phyloP scores from a whole-genome alignment of 2,329 filamentous ascomycete genomes.

The Microdochium trichocladiopsis region DNA sequence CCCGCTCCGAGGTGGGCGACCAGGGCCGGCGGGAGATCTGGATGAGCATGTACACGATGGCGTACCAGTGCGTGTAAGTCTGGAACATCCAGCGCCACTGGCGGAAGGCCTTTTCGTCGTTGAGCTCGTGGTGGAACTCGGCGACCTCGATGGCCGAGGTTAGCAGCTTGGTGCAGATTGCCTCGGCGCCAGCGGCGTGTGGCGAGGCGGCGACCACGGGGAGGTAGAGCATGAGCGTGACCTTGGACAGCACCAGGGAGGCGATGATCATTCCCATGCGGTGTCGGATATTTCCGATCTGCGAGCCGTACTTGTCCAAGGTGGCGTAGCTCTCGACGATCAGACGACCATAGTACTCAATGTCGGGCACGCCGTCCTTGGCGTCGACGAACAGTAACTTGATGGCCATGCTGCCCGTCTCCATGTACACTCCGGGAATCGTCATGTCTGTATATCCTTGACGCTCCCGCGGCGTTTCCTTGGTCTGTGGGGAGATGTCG shows the following conservation, averaged over 20 bases:
- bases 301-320: constrained; percentile 20
- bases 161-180: constrained; percentile 63
- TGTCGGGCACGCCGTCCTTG: constrained; percentile 14
- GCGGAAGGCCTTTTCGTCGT: constrained; percentile 44
- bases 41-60: constrained; percentile 40
- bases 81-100: constrained; percentile 42
- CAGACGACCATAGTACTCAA: constrained; percentile 30
- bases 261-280: constrained; percentile 48
- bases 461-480: constrained; percentile 24
- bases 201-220: constrained; percentile 58
- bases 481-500: constrained; percentile 31
- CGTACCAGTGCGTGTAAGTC: constrained; percentile 45
- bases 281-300: constrained; percentile 17
- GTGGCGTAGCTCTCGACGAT: constrained; percentile 13
- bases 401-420: constrained; percentile 25
- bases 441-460: constrained; percentile 40
- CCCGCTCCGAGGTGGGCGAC: constrained; percentile 16
- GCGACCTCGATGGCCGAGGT: constrained; percentile 67
- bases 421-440: constrained; percentile 27
- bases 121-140: constrained; percentile 61
- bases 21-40: constrained; percentile 27
- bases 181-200: constrained; percentile 48
- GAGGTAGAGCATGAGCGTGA: constrained; percentile 72
- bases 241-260: constrained; percentile 68
- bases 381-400: constrained; percentile 26